A percentile compares a stretch with the other conserved stretches of the same genome.
Evolutionary conservation across 495 filamentous ascomycete species (phyloP).

Genomic region (Xylaria intraflava): DNA sequence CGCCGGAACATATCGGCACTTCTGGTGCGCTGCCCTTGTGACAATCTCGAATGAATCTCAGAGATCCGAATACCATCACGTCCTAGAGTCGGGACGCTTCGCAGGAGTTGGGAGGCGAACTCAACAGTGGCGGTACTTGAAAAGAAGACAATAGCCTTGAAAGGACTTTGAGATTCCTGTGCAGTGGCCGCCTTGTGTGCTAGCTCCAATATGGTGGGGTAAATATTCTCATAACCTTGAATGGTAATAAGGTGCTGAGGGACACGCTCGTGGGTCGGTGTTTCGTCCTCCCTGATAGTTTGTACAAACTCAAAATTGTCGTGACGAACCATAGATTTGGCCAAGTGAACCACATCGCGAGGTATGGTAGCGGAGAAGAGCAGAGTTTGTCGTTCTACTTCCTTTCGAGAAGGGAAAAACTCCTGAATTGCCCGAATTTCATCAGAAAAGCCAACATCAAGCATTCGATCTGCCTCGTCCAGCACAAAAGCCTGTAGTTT

Average conservation of each 20-base stretch:
- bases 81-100: slow-evolving; percentile 15
- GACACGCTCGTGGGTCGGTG: slow-evolving; percentile 74
- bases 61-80: slow-evolving; percentile 34
- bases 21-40: slow-evolving; percentile 58
- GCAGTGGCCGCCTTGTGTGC: slow-evolving; percentile 46
- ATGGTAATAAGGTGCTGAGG: slow-evolving; percentile 66
- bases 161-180: slow-evolving; percentile 47
- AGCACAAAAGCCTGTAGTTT: slow-evolving; percentile 74
- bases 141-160: slow-evolving; percentile 93
- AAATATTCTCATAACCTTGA: slow-evolving; percentile 63
- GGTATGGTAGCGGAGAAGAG: slow-evolving; percentile 93
- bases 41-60: slow-evolving; percentile 74
- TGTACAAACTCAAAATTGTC: slow-evolving; percentile 72
- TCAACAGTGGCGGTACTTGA: slow-evolving; percentile 66
- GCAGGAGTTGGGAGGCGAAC: slow-evolving; percentile 56
- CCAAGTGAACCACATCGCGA: slow-evolving; percentile 70
- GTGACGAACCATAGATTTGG: slow-evolving; percentile 46
- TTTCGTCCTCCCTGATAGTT: slow-evolving; percentile 73
- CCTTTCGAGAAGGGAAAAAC: slow-evolving; percentile 52
- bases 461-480: slow-evolving; percentile 88
- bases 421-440: slow-evolving; percentile 66
- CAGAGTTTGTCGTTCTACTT: slow-evolving; percentile 73
- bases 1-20: slow-evolving; percentile 66
- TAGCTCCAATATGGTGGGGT: slow-evolving; percentile 73
- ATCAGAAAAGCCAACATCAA: slow-evolving; percentile 82